phyloP scores from a whole-genome alignment of 257 asterid species.

The Nicotiana undulata region DNA sequence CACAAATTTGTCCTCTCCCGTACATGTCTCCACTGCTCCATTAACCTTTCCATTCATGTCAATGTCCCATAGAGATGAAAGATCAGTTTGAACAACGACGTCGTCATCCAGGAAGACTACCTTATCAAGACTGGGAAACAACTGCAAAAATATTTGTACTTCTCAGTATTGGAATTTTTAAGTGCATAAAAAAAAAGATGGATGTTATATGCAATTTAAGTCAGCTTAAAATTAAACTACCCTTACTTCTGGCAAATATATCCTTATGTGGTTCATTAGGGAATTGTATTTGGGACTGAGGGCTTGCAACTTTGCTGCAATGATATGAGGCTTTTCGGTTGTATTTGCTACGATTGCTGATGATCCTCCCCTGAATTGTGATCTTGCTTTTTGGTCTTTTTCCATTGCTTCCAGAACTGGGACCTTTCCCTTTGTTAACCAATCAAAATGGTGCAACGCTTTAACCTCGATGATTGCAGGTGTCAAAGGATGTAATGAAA shows the following conservation, averaged over 20 bases:
- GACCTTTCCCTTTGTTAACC: slow-evolving; percentile 88
- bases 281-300: slow-evolving; percentile 94
- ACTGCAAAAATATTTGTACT: slow-evolving; percentile 38
- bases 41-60: slow-evolving; percentile 90
- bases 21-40: slow-evolving; percentile 96
- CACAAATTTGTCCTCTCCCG: slow-evolving; percentile 75
- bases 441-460: slow-evolving; percentile 85
- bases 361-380: slow-evolving; percentile 91
- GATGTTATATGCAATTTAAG: not conserved
- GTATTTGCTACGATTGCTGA: slow-evolving; percentile 76
- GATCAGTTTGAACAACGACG: slow-evolving; percentile 85
- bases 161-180: not conserved
- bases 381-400: slow-evolving; percentile 74
- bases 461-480: slow-evolving; percentile 87
- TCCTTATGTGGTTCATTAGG: slow-evolving; percentile 86
- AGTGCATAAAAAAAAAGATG: not conserved
- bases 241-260: slow-evolving; percentile 82
- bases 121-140: slow-evolving; percentile 84
- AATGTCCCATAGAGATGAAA: slow-evolving; percentile 87
- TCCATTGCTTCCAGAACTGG: slow-evolving; percentile 98
- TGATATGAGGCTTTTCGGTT: slow-evolving; percentile 64
- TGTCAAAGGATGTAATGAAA: slow-evolving; percentile 64
- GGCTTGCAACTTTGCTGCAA: slow-evolving; percentile 94
- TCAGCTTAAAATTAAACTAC: not conserved
- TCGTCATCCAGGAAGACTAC: slow-evolving; percentile 92